phyloP scores from a whole-genome alignment of 768 basidiomycete genomes.

The Gymnopilus junonius region DNA sequence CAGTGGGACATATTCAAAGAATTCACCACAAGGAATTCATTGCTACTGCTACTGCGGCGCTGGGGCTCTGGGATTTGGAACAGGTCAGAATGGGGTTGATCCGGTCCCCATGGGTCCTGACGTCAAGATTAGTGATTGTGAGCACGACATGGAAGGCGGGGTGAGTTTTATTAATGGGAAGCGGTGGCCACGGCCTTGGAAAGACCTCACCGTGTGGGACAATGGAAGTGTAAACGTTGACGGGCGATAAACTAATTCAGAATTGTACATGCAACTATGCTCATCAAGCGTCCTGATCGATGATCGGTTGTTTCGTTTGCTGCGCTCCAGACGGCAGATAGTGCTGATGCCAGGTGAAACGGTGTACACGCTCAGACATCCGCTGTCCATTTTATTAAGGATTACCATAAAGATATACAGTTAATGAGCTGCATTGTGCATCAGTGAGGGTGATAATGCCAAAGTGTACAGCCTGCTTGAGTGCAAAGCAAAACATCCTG shows the following conservation, averaged over 20 bases:
- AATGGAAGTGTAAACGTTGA: background rate
- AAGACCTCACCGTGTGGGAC: background rate
- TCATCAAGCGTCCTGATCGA: too few species aligned
- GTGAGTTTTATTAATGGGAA: background rate
- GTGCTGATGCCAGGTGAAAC: background rate
- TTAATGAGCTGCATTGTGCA: background rate
- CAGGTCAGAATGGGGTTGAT: background rate
- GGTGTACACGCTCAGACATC: background rate
- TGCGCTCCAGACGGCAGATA: background rate
- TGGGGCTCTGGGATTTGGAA: background rate
- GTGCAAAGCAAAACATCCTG: too few species aligned
- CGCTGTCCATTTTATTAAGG: background rate
- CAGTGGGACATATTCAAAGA: background rate
- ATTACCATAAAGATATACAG: background rate
- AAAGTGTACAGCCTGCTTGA: too few species aligned
- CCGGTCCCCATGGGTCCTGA: background rate
- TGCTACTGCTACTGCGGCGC: too few species aligned
- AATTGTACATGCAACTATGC: background rate
- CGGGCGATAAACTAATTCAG: background rate
- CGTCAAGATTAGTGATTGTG: background rate
- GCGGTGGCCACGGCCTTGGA: background rate
- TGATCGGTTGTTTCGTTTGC: background rate
- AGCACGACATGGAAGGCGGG: background rate
- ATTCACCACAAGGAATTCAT: background rate
- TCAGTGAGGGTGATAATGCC: background rate